Conservation (phyloP, 2,329 filamentous ascomycete genomes). For the Sarocladium brachiariae region DNA sequence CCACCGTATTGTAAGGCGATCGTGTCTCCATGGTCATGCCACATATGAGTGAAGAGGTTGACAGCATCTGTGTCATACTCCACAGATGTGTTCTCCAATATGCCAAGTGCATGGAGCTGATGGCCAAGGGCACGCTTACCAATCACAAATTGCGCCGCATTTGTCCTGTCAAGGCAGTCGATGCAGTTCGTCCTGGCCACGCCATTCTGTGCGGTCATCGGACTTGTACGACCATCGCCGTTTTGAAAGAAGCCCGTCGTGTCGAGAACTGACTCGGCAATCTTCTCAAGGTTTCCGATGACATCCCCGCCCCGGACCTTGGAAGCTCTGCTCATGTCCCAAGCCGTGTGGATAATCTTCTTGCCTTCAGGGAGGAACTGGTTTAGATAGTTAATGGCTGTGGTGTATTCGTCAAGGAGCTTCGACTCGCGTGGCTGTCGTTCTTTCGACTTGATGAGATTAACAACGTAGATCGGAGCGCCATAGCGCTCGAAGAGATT, state of each 20-base stretch:
- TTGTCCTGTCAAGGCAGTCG: slow-evolving; percentile 93
- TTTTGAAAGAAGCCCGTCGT: slow-evolving; percentile 95
- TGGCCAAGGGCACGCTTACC: slow-evolving; percentile 89
- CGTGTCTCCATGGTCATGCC: slow-evolving; percentile 94
- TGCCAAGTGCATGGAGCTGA: slow-evolving; percentile 84
- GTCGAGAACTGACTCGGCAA: slow-evolving; percentile 79
- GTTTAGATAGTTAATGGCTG: slow-evolving; percentile 85
- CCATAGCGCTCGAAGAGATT: slow-evolving; percentile 91
- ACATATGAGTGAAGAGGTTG: slow-evolving; percentile 97
- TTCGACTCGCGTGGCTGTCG: slow-evolving; percentile 88
- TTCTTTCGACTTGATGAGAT: slow-evolving; percentile 85
- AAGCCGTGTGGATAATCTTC: slow-evolving; percentile 88
- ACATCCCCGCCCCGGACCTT: slow-evolving; percentile 92
- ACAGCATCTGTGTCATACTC: slow-evolving; percentile 94
- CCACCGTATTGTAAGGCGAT: slow-evolving; percentile 97
- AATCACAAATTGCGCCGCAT: slow-evolving; percentile 96
- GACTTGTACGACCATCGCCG: slow-evolving; percentile 61
- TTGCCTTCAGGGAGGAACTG: slow-evolving; percentile 80
- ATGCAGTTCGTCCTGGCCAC: slow-evolving; percentile 96
- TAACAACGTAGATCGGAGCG: slow-evolving; percentile 83
- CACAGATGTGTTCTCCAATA: slow-evolving; percentile 70
- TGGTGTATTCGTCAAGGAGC: slow-evolving; percentile 77
- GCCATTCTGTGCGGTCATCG: slow-evolving; percentile 73
- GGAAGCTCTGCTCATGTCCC: slow-evolving; percentile 95
- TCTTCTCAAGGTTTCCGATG: slow-evolving; percentile 81